phyloP scores from a whole-genome alignment of 179 eudicot species.

The Pouteria campechiana region DNA sequence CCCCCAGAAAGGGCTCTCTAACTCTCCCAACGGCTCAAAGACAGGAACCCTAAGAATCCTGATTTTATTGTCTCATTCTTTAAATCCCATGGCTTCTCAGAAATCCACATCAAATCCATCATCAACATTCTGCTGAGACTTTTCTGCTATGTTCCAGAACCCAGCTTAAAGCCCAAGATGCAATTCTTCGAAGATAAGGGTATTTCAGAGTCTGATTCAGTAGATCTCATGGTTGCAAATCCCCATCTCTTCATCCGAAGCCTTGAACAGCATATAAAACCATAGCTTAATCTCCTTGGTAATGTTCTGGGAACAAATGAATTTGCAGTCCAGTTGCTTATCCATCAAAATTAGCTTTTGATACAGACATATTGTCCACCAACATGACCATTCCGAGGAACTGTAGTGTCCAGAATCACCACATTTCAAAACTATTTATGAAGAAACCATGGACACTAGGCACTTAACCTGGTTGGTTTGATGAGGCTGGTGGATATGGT shows the following conservation, averaged over 20 bases:
- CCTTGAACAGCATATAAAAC: not conserved
- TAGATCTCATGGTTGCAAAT: not conserved
- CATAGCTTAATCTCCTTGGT: not conserved
- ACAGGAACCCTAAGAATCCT: no score
- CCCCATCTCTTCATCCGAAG: not conserved
- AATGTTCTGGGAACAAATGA: not conserved
- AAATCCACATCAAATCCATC: not conserved
- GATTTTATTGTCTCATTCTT: no score
- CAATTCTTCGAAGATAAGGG: constrained; percentile 1
- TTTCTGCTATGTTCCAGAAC: not conserved
- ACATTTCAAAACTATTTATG: not conserved
- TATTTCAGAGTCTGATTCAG: not conserved
- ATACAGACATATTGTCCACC: not conserved
- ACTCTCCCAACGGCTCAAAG: no score
- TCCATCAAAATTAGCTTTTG: not conserved
- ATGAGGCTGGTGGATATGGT: not conserved
- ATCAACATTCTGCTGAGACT: not conserved
- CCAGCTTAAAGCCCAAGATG: constrained; percentile 2
- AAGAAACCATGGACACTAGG: not conserved
- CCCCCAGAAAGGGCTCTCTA: no score
- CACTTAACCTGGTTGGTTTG: not conserved
- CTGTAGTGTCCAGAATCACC: not conserved
- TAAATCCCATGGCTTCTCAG: constrained; percentile 1
- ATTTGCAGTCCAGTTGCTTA: not conserved
- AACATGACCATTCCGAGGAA: not conserved